phyloP scores from a whole-genome alignment of 257 asterid genomes.

The Schizonepeta tenuifolia region DNA sequence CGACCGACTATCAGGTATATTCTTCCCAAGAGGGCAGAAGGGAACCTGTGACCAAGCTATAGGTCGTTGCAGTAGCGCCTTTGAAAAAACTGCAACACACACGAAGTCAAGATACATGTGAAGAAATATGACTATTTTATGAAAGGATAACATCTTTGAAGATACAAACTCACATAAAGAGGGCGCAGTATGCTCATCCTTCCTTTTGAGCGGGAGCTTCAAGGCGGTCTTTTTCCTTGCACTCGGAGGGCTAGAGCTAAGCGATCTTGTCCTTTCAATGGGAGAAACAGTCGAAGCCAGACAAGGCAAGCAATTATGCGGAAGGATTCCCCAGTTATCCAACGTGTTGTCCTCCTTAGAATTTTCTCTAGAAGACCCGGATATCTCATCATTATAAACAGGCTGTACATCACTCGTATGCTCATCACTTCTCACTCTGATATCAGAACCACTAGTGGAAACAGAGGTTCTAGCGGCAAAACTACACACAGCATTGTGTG shows the following conservation, averaged over 20 bases:
- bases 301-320: conserved; percentile 85
- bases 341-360: conserved; percentile 52
- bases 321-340: conserved; percentile 76
- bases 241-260: conserved; percentile 69
- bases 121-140: background rate
- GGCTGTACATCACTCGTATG: conserved; percentile 44
- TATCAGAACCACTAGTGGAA: conserved; percentile 36
- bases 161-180: conserved; percentile 57
- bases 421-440: conserved; percentile 44
- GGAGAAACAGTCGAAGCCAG: conserved; percentile 69
- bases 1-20: conserved; percentile 87
- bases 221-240: conserved; percentile 68
- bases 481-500: conserved; percentile 43
- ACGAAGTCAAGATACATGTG: background rate
- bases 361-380: conserved; percentile 51
- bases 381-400: conserved; percentile 59
- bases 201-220: conserved; percentile 79
- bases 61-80: conserved; percentile 72
- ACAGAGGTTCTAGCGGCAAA: conserved; percentile 45
- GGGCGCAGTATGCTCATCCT: conserved; percentile 63
- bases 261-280: conserved; percentile 69
- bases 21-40: conserved; percentile 79
- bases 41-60: conserved; percentile 93
- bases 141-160: background rate
- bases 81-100: conserved; percentile 70